Base-by-base conservation (phyloP, 2,329 filamentous ascomycete genomes). In the Phyllosticta citriasiana region DNA sequence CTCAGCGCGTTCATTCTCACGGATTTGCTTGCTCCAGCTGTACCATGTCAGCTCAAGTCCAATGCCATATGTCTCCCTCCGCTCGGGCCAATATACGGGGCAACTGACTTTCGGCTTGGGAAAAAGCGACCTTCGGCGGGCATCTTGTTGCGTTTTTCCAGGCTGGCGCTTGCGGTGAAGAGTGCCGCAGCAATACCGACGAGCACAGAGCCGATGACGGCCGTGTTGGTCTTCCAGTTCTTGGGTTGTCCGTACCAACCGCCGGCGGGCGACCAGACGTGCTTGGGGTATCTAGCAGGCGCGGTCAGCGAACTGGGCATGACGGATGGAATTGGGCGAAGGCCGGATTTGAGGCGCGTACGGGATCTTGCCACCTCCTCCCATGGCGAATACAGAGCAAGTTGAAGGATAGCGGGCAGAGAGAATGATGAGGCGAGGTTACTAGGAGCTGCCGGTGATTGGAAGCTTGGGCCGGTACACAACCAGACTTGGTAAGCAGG, bases 221-320 rank as follows among this genome's bases (percentile, higher is more conserved):
- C 82, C 4, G 94, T 99, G 81, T 99, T 99, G 70, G 80, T 79
- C 76, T 88, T 94, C 94, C 94, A 99, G 82, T 99, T 99, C 67
- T 84, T 81, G 59, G 94, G 94, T 75, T 96, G 93, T 60, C 88
- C 80, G 78, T 99, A 99, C 94, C 94, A 99, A 78, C 94, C 94
- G 83, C 94, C 94, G 66, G 93, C 82, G 64, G 94, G 94, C 72
- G 94, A 97, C 94, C 94, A 99, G 83, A 99, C 91, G 82, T 99
- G 93, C 83, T 96, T 97, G 76, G 91, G 92, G 79, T 96, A 96
- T 73, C 91, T 96, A 70, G n/a, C 47, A 61, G 47, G 40, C 40
- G 3, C 40, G 12, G 40, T 47, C 16, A 53, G 63, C 59, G 52
- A 25, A 16, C n/a, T 24, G 52, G 4, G 27, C 9, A 25, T 24